Conservation (phyloP, 345 rosid genomes). For the Gossypium thurberi region DNA sequence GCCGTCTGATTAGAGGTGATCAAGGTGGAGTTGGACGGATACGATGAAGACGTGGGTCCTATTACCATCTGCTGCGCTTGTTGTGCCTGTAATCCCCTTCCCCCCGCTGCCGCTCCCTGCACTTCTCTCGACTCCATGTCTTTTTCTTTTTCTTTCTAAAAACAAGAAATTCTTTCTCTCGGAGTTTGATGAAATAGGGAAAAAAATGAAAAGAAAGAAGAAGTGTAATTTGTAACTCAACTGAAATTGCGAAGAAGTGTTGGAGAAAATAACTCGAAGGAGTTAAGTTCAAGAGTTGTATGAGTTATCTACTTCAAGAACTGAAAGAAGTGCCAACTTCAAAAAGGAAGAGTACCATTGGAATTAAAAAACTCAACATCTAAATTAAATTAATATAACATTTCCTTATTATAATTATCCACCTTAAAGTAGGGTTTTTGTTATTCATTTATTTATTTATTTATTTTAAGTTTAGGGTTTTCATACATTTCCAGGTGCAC, state of each 20-base stretch:
- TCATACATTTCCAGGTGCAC: no score
- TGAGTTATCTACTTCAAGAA: slow-evolving; percentile 4
- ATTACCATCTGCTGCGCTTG: slow-evolving; percentile 21
- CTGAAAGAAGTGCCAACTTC: not conserved
- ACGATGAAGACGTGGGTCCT: slow-evolving; percentile 21
- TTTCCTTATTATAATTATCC: not conserved
- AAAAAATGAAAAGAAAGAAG: not conserved
- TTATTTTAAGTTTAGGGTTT: no score
- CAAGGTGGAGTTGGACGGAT: slow-evolving; percentile 22
- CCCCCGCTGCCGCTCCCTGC: slow-evolving; percentile 25
- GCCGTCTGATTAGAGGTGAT: slow-evolving; percentile 25
- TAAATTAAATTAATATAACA: no score
- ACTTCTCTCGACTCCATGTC: slow-evolving; percentile 52
- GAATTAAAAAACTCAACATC: not conserved
- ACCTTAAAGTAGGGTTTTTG: no score
- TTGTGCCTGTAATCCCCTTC: slow-evolving; percentile 17
- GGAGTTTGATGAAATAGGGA: not conserved
- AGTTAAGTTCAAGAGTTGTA: not conserved
- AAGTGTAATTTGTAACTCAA: not conserved
- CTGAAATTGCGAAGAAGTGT: not conserved
- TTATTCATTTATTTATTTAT: no score
- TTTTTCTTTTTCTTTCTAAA: not conserved
- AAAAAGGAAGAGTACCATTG: not conserved
- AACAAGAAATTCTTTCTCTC: not conserved
- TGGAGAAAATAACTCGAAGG: not conserved